These are phyloP conservation scores for Phytophthora nicotianae DNA, from an alignment of 352 stramenopile species.

Conservation along the genomic window DNA sequence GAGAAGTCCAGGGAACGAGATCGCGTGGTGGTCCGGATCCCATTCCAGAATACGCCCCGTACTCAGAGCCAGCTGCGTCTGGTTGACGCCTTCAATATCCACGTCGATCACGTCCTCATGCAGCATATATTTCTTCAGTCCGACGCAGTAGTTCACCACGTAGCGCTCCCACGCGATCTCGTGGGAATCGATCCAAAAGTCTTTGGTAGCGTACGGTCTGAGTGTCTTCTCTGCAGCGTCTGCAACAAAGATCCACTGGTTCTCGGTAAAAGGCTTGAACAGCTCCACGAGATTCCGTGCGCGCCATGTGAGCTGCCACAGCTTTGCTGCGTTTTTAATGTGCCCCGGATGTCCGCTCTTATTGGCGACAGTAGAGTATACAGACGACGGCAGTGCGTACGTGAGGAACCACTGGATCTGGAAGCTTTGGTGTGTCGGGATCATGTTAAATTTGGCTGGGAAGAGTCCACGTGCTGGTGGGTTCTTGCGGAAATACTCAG, in stretches of 20 bases:
- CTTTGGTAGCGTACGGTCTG: conserved; percentile 28
- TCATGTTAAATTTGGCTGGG: conserved; percentile 77
- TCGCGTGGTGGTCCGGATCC: conserved; percentile 89
- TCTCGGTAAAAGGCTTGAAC: conserved; percentile 90
- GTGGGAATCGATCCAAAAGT: conserved; percentile 72
- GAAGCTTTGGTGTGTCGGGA: conserved; percentile 80
- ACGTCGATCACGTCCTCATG: conserved; percentile 86
- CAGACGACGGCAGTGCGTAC: conserved; percentile 81
- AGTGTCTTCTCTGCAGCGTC: conserved; percentile 54
- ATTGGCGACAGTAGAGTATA: conserved; percentile 80
- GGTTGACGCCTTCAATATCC: conserved; percentile 75
- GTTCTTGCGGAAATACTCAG: conserved; percentile 78
- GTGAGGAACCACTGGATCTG: conserved; percentile 84
- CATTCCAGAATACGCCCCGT: conserved; percentile 84
- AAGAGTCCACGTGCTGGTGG: conserved; percentile 57
- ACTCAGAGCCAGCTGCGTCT: conserved; percentile 83
- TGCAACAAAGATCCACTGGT: conserved; percentile 81
- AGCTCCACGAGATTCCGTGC: conserved; percentile 76
- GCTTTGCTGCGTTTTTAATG: conserved; percentile 66
- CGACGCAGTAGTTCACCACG: conserved; percentile 85
- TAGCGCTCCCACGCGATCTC: conserved; percentile 88
- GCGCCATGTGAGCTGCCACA: conserved; percentile 81
- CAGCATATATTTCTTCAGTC: conserved; percentile 84
- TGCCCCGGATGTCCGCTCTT: conserved; percentile 63
- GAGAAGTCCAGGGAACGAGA: conserved; percentile 85